Conservation (phyloP, 2,329 filamentous ascomycete genomes). For the Cercospora nicotianae region DNA sequence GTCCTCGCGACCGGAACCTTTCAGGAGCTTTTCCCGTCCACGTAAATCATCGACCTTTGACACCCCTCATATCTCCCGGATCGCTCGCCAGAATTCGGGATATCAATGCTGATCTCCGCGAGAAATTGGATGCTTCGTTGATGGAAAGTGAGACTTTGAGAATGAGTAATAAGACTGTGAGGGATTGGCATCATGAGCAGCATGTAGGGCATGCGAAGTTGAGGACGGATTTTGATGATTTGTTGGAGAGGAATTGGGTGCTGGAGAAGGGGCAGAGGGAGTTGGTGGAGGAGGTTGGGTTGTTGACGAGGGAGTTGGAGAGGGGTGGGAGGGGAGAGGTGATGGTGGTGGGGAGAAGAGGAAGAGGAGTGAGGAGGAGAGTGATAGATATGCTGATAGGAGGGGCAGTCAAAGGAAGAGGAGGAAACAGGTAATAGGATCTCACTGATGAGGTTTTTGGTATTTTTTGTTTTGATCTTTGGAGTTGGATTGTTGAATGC, state of each 20-base stretch:
- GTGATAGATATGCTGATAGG: no score
- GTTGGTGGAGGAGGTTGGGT: constrained; percentile 2
- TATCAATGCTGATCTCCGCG: neutral
- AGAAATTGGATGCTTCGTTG: neutral
- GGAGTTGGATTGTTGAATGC: neutral
- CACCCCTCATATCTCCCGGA: neutral
- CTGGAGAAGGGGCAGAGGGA: neutral
- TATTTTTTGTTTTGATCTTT: neutral
- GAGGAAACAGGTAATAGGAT: neutral
- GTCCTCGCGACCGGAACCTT: neutral
- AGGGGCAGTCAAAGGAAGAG: neutral
- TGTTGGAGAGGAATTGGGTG: constrained; percentile 5
- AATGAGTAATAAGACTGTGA: neutral
- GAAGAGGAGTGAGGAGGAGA: neutral
- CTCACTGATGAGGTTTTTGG: neutral
- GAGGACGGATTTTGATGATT: constrained; percentile 3
- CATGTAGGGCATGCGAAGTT: neutral
- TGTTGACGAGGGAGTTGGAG: neutral
- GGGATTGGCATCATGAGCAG: neutral
- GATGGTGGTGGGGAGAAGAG: neutral
- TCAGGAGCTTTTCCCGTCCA: neutral
- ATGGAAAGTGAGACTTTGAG: neutral
- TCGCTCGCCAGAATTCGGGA: neutral
- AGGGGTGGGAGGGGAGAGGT: neutral
- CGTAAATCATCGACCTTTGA: neutral